A percentile compares a stretch with the other conserved stretches of the same genome.
Evolutionary conservation across 148 eudicot species (phyloP).

Genomic region (Amaranthus hypochondriacus): DNA sequence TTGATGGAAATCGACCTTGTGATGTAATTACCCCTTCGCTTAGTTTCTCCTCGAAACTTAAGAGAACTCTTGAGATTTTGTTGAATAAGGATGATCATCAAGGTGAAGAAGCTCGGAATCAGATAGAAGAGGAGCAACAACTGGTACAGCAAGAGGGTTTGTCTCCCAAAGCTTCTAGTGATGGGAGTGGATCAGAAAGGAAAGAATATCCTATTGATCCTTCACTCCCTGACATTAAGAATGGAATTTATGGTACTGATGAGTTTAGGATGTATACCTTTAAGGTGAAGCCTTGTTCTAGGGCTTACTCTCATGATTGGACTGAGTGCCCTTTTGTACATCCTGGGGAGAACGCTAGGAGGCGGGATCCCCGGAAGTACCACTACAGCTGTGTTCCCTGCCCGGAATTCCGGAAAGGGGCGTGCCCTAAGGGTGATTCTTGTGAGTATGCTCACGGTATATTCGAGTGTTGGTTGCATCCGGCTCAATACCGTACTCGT

Average conservation of each 20-base stretch:
- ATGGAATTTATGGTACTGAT: slow-evolving; percentile 82
- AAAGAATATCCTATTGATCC: slow-evolving; percentile 86
- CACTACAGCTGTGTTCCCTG: slow-evolving; percentile 91
- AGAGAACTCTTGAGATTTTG: slow-evolving; percentile 45
- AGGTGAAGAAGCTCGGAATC: slow-evolving; percentile 35
- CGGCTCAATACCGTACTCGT: slow-evolving; percentile 90
- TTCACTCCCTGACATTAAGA: slow-evolving; percentile 80
- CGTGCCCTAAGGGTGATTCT: slow-evolving; percentile 68
- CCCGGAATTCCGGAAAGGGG: slow-evolving; percentile 83
- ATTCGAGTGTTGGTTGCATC: slow-evolving; percentile 98
- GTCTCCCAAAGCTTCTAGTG: slow-evolving; percentile 31
- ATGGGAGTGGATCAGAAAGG: slow-evolving; percentile 51
- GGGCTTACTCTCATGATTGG: slow-evolving; percentile 99
- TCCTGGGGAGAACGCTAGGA: slow-evolving; percentile 94
- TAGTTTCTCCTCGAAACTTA: slow-evolving; percentile 33
- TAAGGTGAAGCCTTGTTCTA: slow-evolving; percentile 92
- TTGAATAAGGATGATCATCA: slow-evolving; percentile 33
- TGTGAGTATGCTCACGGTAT: slow-evolving; percentile 97
- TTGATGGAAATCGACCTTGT: slow-evolving; percentile 53
- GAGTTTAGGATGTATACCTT: slow-evolving; percentile 89
- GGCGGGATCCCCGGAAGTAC: slow-evolving; percentile 85
- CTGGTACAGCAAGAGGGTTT: slow-evolving; percentile 22
- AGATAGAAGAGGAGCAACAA: slow-evolving; percentile 14
- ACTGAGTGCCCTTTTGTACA: slow-evolving; percentile 98
- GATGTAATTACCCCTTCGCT: slow-evolving; percentile 47